Evolutionary conservation across 2,329 filamentous ascomycete genomes (phyloP).

Genomic region (Fusarium pseudonygamai): DNA sequence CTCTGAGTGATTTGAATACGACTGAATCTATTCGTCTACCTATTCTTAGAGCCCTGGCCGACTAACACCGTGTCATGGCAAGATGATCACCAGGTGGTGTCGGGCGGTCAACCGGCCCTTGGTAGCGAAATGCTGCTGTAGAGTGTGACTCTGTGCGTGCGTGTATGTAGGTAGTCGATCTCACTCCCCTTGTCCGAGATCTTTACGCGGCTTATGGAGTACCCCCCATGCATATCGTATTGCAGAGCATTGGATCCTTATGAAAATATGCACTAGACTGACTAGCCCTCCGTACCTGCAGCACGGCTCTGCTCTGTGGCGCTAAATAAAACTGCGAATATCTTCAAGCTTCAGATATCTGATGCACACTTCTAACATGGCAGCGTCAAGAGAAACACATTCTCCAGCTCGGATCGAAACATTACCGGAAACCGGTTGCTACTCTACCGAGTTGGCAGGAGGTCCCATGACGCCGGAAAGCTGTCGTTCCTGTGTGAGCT

Average conservation of each 20-base stretch:
- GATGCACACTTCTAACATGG: constrained; percentile 30
- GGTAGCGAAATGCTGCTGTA: constrained; percentile 22
- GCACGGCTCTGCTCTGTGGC: constrained; percentile 2
- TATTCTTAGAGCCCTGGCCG: constrained; percentile 27
- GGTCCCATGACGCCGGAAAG: constrained; percentile 36
- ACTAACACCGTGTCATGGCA: constrained; percentile 22
- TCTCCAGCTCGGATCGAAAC: constrained; percentile 15
- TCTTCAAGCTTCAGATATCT: constrained; percentile 27
- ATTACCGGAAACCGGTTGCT: constrained; percentile 24
- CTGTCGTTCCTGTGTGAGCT: constrained; percentile 36
- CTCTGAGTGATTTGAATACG: constrained; percentile 1
- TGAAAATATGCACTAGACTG: constrained; percentile 16
- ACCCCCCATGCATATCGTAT: constrained; percentile 7
- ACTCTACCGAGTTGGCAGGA: constrained; percentile 27
- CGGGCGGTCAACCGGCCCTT: constrained; percentile 27
- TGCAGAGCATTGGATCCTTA: not conserved
- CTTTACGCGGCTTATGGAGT: constrained; percentile 2
- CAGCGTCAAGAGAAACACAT: constrained; percentile 28
- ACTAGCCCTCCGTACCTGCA: not conserved
- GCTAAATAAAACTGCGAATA: constrained; percentile 24
- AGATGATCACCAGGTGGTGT: constrained; percentile 17
- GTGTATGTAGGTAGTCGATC: constrained; percentile 13
- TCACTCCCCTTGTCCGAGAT: constrained; percentile 28
- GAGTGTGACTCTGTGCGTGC: not conserved
- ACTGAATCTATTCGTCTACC: constrained; percentile 5